These are phyloP conservation scores for Fagus crenata DNA, from an alignment of 306 rosid species.

Conservation along the genomic window DNA sequence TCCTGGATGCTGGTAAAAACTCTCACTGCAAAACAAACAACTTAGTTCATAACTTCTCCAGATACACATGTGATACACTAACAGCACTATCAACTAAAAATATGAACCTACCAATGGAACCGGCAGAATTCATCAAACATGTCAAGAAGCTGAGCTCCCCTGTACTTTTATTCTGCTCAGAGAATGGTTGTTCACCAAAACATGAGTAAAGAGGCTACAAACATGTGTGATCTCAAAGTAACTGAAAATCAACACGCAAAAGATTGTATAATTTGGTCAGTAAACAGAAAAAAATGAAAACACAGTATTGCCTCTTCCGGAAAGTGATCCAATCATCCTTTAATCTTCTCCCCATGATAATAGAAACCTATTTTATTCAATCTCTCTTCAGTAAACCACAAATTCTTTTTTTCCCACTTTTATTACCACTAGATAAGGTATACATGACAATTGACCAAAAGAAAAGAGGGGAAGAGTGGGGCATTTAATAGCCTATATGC, in stretches of 20 bases:
- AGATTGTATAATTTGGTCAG: background rate
- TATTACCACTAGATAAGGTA: background rate
- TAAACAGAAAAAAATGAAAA: background rate
- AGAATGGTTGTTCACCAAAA: slow-evolving; percentile 30
- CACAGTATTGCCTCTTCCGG: slow-evolving; percentile 23
- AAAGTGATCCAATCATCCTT: slow-evolving; percentile 5
- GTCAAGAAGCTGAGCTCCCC: slow-evolving; percentile 99
- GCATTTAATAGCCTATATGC: background rate
- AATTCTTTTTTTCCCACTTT: background rate
- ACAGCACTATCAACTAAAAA: slow-evolving; percentile 22
- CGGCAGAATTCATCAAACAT: slow-evolving; percentile 83
- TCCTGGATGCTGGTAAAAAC: slow-evolving; percentile 94
- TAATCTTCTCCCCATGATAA: slow-evolving; percentile 3
- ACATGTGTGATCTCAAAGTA: slow-evolving; percentile 18
- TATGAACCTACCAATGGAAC: slow-evolving; percentile 75
- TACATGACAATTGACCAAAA: too few species aligned
- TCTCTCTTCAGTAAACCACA: background rate
- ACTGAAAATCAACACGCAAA: slow-evolving; percentile 1
- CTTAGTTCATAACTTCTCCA: slow-evolving; percentile 3
- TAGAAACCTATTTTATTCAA: slow-evolving; percentile 1
- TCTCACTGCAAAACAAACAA: slow-evolving; percentile 65
- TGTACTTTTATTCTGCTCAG: slow-evolving; percentile 81
- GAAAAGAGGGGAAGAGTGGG: too few species aligned
- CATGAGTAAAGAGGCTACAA: slow-evolving; percentile 27
- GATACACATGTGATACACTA: background rate